Evolutionary conservation across 176 grass and related monocot genomes (phyloP), one percentile per base, ranked within the genome.

Genomic region (Juncus effusus): DNA sequence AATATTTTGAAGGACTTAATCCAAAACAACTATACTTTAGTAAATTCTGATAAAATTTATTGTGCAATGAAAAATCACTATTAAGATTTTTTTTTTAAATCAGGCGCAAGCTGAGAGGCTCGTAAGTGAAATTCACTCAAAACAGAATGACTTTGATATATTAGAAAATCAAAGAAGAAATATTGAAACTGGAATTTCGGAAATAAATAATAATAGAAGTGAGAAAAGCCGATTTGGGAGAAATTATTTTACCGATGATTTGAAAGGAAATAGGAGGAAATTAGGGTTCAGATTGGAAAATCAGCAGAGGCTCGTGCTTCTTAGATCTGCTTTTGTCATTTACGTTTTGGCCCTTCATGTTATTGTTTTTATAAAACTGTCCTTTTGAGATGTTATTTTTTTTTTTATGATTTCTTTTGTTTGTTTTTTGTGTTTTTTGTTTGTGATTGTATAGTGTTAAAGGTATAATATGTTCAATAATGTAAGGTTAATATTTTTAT

Each of bases 291-390:
- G 87, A 83, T 70, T 75, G 38, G 87, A 96, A 73, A 78, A 74
- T 70, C 78, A 72, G 40, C 80, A 86, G 51, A 85, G 85, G 70
- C 41, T 80, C 12, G 85, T 96, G 81, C 56, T 90, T 78, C 76
- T 96, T 76, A 80, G 87, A 73, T 90, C 81, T 40, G 84, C 90
- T 36, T 82, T 96, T 76, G 74, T 96, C 71, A 51, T 96, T 61
- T 96, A 91, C 56, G 80, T 91, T 70, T 81, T 96, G 73, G 77
- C 80, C 61, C 92, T 96, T 52, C 92, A 91, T 61, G 36, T 96
- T 5, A 38, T 96, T 4, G 87, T 96, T 56, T 96, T 96, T 16
- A 64, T 96, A 72, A 96, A 84, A 78, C 82, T 96, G 54, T 91
- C 87, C n/a, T 86, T 90, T 47, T 90, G 60, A 80, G 78, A 78